Conservation (phyloP, 805 yeast species). For the Blastobotrys muscicola region DNA sequence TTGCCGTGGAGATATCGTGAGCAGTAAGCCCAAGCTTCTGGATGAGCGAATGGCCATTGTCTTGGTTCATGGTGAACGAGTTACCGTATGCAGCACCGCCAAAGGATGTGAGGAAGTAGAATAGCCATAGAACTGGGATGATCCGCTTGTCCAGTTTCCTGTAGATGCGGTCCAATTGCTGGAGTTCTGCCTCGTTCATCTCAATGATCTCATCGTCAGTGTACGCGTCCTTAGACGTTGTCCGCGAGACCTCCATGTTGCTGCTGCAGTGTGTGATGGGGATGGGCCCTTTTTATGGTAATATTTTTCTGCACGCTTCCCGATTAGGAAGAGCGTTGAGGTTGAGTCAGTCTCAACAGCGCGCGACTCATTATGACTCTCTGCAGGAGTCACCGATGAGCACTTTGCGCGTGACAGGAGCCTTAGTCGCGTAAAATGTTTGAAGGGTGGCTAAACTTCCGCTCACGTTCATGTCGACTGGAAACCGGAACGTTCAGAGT, state of each 20-base stretch:
- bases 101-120: conserved; percentile 71
- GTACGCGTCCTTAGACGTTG: too few relatives aligned
- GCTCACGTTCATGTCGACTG: too few relatives aligned
- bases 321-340: too few relatives aligned
- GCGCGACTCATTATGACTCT: too few relatives aligned
- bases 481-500: too few relatives aligned
- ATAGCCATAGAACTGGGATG: conserved; percentile 73
- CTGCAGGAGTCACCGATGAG: too few relatives aligned
- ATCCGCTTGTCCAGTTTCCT: conserved; percentile 58
- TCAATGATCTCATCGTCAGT: background rate
- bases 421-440: too few relatives aligned
- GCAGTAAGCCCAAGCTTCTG: conserved; percentile 42
- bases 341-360: too few relatives aligned
- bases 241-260: background rate
- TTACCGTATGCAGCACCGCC: conserved; percentile 71
- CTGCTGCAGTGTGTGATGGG: background rate
- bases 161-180: conserved; percentile 29
- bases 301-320: background rate
- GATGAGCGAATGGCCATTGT: conserved; percentile 49
- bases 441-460: too few relatives aligned
- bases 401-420: too few relatives aligned
- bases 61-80: conserved; percentile 68
- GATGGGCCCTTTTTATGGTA: background rate
- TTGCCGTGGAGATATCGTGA: conserved; percentile 60
- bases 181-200: conserved; percentile 10